phyloP scores from a whole-genome alignment of 495 filamentous ascomycete genomes.

The Penicillium antarcticum region DNA sequence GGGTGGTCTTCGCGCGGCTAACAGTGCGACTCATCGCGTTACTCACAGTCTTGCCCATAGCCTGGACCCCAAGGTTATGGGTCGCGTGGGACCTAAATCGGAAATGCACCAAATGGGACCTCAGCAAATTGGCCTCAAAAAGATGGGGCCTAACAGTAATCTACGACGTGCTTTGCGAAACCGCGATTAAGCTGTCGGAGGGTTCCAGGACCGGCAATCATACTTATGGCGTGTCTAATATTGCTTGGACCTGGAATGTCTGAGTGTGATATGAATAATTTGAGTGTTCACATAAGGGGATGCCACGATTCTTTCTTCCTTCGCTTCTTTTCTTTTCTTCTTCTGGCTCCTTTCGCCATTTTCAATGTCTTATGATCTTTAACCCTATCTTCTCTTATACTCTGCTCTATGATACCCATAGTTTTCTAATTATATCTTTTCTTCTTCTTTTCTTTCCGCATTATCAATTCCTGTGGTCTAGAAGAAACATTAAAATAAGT shows the following conservation, averaged over 20 bases:
- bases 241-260: too few species aligned
- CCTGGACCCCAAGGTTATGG: slow-evolving; percentile 9
- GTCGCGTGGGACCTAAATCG: not conserved
- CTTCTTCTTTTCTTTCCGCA: too few species aligned
- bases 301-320: not conserved
- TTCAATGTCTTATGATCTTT: not conserved
- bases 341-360: not conserved
- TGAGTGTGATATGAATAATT: not conserved
- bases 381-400: not conserved
- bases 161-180: not conserved
- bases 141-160: not conserved
- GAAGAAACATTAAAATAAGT: not conserved
- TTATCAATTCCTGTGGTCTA: not conserved
- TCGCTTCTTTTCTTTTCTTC: not conserved
- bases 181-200: not conserved
- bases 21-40: slow-evolving; percentile 3
- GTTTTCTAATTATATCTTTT: not conserved
- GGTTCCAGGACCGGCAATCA: too few species aligned
- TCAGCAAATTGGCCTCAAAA: too few species aligned
- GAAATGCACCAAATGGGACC: not conserved
- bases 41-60: slow-evolving; percentile 10
- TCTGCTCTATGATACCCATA: not conserved
- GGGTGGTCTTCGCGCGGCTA: slow-evolving; percentile 15
- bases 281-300: not conserved
- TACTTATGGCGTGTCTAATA: too few species aligned